Percentiles rank a stretch among this genome's conserved stretches.
These are phyloP conservation scores for Leishmania turanica DNA, from an alignment of 208 protist genomes.

Conservation along the genomic window DNA sequence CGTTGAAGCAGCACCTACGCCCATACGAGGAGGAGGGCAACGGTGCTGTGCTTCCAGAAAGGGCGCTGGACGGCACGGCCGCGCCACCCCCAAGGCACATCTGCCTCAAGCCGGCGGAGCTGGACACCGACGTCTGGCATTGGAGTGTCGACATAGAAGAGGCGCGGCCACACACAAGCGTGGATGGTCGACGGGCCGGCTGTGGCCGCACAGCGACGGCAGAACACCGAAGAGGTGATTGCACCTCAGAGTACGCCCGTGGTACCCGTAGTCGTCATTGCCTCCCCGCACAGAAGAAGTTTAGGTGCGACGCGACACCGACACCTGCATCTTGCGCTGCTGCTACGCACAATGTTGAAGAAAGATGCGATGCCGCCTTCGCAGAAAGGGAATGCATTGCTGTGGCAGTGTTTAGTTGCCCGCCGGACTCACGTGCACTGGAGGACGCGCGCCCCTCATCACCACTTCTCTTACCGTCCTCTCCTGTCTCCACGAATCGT, in stretches of 20 bases:
- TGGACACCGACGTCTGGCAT: neutral
- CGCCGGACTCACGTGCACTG: neutral
- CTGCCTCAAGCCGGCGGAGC: neutral
- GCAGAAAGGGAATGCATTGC: neutral
- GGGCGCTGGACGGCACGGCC: neutral
- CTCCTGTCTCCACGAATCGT: neutral
- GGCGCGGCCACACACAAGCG: neutral
- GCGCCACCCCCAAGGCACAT: neutral
- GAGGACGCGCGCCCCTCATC: neutral
- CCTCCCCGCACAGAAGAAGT: neutral
- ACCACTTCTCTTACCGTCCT: neutral
- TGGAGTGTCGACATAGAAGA: neutral
- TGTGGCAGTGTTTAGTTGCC: neutral
- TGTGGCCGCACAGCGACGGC: neutral
- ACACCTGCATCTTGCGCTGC: neutral
- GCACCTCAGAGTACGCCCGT: neutral
- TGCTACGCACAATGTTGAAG: neutral
- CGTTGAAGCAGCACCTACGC: neutral
- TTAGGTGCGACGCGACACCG: neutral
- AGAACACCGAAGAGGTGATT: neutral
- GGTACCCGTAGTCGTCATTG: neutral
- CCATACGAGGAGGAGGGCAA: constrained; percentile 6
- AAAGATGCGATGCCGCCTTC: too few species aligned
- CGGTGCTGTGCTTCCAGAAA: neutral
- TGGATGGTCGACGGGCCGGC: neutral